phyloP scores from a whole-genome alignment of 192 early-diverging fungal genomes.

The Rhizophagus prolifer region DNA sequence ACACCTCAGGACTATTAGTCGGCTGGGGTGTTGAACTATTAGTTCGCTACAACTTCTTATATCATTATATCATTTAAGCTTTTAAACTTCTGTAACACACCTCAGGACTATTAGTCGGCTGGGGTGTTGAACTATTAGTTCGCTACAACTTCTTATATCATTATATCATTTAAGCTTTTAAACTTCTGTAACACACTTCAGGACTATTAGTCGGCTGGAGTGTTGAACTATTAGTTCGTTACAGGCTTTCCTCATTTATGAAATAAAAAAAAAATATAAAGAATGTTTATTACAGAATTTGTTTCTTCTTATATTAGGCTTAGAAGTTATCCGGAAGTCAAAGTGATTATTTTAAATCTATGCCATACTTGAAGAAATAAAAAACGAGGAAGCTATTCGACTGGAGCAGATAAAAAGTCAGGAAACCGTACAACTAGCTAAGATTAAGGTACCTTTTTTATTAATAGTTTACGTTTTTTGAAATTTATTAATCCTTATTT shows the following conservation, averaged over 20 bases:
- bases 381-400: conserved; percentile 9
- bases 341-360: background rate
- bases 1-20: conserved; percentile 28
- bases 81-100: conserved; percentile 21
- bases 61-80: background rate
- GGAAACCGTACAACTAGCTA: background rate
- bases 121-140: conserved; percentile 31
- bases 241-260: conserved; percentile 18
- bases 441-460: conserved; percentile 1
- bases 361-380: background rate
- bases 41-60: no score
- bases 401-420: conserved; percentile 1
- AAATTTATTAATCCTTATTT: background rate
- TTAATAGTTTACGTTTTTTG: background rate
- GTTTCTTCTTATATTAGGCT: conserved; percentile 10
- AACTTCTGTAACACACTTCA: conserved; percentile 24
- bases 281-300: conserved; percentile 11
- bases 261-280: background rate
- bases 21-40: no score
- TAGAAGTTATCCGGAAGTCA: background rate
- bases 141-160: conserved; percentile 13
- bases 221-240: conserved; percentile 30
- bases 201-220: conserved; percentile 11
- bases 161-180: background rate
- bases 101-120: conserved; percentile 28